Conservation (phyloP, 2,329 filamentous ascomycete species). For the Talaromyces albobiverticillius region DNA sequence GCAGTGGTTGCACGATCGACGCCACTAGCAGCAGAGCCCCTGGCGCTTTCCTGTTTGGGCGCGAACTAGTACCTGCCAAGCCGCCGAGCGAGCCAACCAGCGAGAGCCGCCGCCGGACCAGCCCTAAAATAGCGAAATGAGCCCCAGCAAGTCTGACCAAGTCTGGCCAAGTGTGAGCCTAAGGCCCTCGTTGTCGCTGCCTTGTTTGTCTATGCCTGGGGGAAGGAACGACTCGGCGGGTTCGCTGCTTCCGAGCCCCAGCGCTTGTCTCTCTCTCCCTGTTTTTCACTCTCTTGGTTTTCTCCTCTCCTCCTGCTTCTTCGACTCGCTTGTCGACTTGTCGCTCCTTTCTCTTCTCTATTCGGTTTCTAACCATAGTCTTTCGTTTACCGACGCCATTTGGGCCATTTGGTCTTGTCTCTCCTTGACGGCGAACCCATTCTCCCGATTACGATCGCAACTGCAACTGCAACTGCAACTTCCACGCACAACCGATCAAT, state of each 20-base stretch:
- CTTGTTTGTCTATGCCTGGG: too few species aligned
- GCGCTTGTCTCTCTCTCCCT: neutral
- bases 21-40: constrained; percentile 12
- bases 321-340: constrained; percentile 2
- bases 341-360: constrained; percentile 11
- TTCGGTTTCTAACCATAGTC: constrained; percentile 26
- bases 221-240: too few species aligned
- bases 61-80: constrained; percentile 14
- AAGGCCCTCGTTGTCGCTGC: too few species aligned
- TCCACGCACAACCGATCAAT: too few species aligned
- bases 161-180: too few species aligned
- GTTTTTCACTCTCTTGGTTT: neutral
- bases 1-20: constrained; percentile 4
- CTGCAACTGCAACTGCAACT: too few species aligned
- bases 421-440: constrained; percentile 9
- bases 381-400: constrained; percentile 22
- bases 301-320: constrained; percentile 5
- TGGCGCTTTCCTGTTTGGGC: constrained; percentile 7
- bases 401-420: constrained; percentile 5
- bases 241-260: too few species aligned
- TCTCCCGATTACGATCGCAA: too few species aligned
- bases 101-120: neutral
- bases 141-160: constrained; percentile 1
- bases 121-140: neutral
- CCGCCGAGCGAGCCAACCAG: neutral